Evolutionary conservation across 331 rosid genomes (phyloP).

Genomic region (Quercus tomentella): DNA sequence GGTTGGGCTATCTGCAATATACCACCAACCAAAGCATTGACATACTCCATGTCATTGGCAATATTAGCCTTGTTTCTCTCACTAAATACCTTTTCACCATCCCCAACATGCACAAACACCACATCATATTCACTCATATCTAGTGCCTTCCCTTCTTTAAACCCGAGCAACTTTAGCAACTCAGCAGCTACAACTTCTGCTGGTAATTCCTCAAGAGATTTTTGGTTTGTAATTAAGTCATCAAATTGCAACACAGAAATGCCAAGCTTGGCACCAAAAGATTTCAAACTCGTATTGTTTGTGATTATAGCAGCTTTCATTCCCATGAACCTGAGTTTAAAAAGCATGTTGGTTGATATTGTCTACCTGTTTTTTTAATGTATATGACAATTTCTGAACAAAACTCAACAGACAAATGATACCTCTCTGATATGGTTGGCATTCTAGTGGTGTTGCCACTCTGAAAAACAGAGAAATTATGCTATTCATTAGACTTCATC

Average conservation of each 20-base stretch:
- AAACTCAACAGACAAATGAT: slow-evolving; percentile 1
- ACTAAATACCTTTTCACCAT: slow-evolving; percentile 40
- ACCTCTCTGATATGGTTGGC: slow-evolving; percentile 70
- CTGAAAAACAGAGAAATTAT: slow-evolving; percentile 36
- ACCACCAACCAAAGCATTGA: slow-evolving; percentile 68
- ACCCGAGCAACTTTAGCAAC: slow-evolving; percentile 74
- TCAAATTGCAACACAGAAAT: slow-evolving; percentile 39
- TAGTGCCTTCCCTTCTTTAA: slow-evolving; percentile 56
- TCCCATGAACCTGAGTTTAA: slow-evolving; percentile 79
- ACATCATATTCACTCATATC: slow-evolving; percentile 64
- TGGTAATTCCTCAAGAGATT: slow-evolving; percentile 13
- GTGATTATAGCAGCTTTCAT: slow-evolving; percentile 80
- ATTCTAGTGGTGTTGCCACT: slow-evolving; percentile 18
- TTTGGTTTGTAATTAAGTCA: slow-evolving; percentile 24
- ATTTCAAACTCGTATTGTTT: slow-evolving; percentile 54
- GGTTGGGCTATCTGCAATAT: slow-evolving; percentile 46
- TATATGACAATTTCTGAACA: not conserved
- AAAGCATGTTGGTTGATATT: slow-evolving; percentile 15
- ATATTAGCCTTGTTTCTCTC: slow-evolving; percentile 26
- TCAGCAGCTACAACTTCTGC: slow-evolving; percentile 32
- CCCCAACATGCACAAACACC: slow-evolving; percentile 71
- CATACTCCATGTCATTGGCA: slow-evolving; percentile 40
- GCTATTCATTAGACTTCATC: slow-evolving; percentile 3
- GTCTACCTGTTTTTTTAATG: not conserved
- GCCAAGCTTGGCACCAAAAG: slow-evolving; percentile 65